These are phyloP conservation scores for Botrytis porri DNA, from an alignment of 2,329 filamentous ascomycete species.

Conservation along the genomic window DNA sequence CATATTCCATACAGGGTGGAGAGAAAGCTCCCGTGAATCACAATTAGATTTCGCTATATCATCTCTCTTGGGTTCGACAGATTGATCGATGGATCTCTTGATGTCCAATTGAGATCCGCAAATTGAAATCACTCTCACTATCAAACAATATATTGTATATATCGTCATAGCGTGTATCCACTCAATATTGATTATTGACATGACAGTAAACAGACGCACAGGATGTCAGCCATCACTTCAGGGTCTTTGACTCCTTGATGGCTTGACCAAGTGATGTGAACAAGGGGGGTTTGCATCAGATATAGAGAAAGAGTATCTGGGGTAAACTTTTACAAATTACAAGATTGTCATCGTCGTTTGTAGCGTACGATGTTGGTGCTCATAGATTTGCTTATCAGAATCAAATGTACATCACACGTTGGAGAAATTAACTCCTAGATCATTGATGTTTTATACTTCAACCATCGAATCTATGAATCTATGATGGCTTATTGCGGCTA, in stretches of 20 bases:
- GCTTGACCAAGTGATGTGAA: slow-evolving; percentile 3
- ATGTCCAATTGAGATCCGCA: neutral
- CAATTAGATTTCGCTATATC: neutral
- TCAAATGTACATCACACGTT: neutral
- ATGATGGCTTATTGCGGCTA: neutral
- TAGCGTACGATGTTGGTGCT: neutral
- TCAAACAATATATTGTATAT: slow-evolving; percentile 1
- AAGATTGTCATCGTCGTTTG: neutral
- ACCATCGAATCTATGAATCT: neutral
- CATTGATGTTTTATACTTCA: neutral
- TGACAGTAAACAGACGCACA: slow-evolving; percentile 2
- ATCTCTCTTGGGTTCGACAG: neutral
- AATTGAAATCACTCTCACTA: slow-evolving; percentile 6
- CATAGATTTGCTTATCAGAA: neutral
- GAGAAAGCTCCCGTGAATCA: neutral
- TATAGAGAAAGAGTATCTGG: slow-evolving; percentile 4
- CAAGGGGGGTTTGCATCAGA: slow-evolving; percentile 10
- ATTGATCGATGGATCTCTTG: neutral
- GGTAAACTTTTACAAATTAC: neutral
- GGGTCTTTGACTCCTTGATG: neutral
- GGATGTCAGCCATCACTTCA: neutral
- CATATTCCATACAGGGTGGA: neutral
- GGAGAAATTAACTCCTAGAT: neutral
- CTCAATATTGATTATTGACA: slow-evolving; percentile 3
- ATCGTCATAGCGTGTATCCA: slow-evolving; percentile 10